Conservation (phyloP, 805 yeast genomes). For the Grigorovia humatica region DNA sequence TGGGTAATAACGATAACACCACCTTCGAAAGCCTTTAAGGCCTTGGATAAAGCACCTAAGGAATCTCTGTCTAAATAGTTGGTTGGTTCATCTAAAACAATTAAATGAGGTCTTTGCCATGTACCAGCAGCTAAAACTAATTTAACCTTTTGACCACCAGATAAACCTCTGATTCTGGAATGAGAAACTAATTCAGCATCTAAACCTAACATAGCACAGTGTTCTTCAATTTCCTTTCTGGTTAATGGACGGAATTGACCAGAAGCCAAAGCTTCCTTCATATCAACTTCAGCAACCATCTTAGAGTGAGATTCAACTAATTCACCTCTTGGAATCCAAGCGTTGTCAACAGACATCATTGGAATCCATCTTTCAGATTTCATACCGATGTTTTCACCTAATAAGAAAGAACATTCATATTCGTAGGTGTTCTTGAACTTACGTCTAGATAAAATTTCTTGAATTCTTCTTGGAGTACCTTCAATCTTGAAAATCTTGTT, state of each 20-base stretch:
- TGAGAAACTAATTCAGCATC: constrained; percentile 99
- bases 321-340: constrained; percentile 99
- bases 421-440: constrained; percentile 99
- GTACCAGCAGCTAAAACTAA: constrained; percentile 99
- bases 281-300: constrained; percentile 99
- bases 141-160: constrained; percentile 99
- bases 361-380: constrained; percentile 99
- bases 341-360: constrained; percentile 99
- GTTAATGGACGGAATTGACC: constrained; percentile 99
- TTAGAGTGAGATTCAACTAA: constrained; percentile 93
- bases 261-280: constrained; percentile 99
- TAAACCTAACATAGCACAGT: constrained; percentile 97
- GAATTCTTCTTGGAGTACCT: constrained; percentile 96
- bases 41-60: constrained; percentile 98
- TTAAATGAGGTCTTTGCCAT: constrained; percentile 99
- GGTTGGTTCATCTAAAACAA: constrained; percentile 99
- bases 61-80: constrained; percentile 99
- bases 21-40: constrained; percentile 97
- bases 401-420: constrained; percentile 94
- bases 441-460: constrained; percentile 90
- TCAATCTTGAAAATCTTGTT: constrained; percentile 98
- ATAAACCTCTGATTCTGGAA: constrained; percentile 99
- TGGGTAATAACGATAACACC: constrained; percentile 99
- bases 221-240: constrained; percentile 99
- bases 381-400: constrained; percentile 99